A percentile compares a stretch with the other conserved stretches of the same genome.
Evolutionary conservation across 495 filamentous ascomycete genomes (phyloP).

Genomic region (Penicillium soppii): DNA sequence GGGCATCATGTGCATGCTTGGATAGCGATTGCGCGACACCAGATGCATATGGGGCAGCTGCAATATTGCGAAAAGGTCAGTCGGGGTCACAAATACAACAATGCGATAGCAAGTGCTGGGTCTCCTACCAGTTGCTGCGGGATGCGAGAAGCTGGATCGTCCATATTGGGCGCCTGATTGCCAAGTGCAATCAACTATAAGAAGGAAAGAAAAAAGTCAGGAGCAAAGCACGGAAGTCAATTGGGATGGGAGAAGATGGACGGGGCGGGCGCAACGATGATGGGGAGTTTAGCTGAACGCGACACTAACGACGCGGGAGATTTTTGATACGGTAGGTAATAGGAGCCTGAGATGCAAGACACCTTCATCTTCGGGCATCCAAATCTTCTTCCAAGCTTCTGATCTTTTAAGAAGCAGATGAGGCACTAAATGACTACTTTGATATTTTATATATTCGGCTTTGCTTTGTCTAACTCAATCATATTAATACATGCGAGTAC

Average conservation of each 20-base stretch:
- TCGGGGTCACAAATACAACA: slow-evolving; percentile 2
- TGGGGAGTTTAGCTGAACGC: slow-evolving; percentile 24
- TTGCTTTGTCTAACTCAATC: no score
- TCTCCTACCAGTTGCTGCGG: slow-evolving; percentile 59
- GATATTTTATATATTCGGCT: no score
- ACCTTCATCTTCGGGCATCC: slow-evolving; percentile 21
- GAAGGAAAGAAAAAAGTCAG: not conserved
- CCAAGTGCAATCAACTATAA: slow-evolving; percentile 3
- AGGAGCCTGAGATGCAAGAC: slow-evolving; percentile 19
- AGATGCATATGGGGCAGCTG: slow-evolving; percentile 87
- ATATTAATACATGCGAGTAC: no score
- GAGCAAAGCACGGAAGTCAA: slow-evolving; percentile 19
- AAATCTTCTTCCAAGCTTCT: not conserved
- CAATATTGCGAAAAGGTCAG: slow-evolving; percentile 19
- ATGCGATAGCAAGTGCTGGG: slow-evolving; percentile 1
- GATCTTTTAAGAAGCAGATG: no score
- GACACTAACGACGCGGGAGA: slow-evolving; percentile 40
- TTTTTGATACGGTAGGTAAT: slow-evolving; percentile 26
- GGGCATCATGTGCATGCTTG: slow-evolving; percentile 62
- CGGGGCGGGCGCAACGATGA: slow-evolving; percentile 15
- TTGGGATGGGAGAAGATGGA: slow-evolving; percentile 8
- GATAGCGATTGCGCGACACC: slow-evolving; percentile 72
- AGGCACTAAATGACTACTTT: no score
- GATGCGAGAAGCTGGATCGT: slow-evolving; percentile 64
- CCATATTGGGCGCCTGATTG: slow-evolving; percentile 45